A percentile compares a stretch with the other conserved stretches of the same genome.
Evolutionary conservation across 2,329 filamentous ascomycete species (phyloP).

Genomic region (Ciborinia camelliae): DNA sequence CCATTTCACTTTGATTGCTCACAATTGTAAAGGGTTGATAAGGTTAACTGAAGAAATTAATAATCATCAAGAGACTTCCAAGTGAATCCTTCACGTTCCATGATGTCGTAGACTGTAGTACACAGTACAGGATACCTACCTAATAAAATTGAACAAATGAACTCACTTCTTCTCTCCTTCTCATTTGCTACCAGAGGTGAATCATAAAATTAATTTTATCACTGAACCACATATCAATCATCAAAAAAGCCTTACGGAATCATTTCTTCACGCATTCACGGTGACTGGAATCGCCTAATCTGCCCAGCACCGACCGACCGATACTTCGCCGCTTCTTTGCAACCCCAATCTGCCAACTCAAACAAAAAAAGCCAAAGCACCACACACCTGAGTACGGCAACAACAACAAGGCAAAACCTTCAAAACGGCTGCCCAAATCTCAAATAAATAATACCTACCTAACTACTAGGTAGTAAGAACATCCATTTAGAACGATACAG

Average conservation of each 20-base stretch:
- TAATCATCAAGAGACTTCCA: not conserved
- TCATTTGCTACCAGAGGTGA: not conserved
- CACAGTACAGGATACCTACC: not conserved
- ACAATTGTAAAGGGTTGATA: not conserved
- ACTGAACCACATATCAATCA: too few species aligned
- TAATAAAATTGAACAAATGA: not conserved
- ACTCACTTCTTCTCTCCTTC: too few species aligned
- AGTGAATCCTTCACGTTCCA: not conserved
- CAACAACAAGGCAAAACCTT: too few species aligned
- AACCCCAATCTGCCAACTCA: too few species aligned
- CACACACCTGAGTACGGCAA: too few species aligned
- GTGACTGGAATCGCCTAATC: not conserved
- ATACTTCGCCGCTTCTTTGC: too few species aligned
- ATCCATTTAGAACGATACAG: too few species aligned
- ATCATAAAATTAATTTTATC: not conserved
- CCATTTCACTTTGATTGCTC: not conserved
- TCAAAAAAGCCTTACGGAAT: not conserved
- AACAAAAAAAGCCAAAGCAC: too few species aligned
- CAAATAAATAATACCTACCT: not conserved
- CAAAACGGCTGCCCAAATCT: too few species aligned
- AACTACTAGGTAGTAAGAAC: too few species aligned
- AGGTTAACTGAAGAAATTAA: too few species aligned
- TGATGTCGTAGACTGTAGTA: too few species aligned
- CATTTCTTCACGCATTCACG: not conserved
- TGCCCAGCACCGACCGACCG: not conserved